Evolutionary conservation across 2,329 filamentous ascomycete species (phyloP).

Genomic region (Colletotrichum zoysiae): DNA sequence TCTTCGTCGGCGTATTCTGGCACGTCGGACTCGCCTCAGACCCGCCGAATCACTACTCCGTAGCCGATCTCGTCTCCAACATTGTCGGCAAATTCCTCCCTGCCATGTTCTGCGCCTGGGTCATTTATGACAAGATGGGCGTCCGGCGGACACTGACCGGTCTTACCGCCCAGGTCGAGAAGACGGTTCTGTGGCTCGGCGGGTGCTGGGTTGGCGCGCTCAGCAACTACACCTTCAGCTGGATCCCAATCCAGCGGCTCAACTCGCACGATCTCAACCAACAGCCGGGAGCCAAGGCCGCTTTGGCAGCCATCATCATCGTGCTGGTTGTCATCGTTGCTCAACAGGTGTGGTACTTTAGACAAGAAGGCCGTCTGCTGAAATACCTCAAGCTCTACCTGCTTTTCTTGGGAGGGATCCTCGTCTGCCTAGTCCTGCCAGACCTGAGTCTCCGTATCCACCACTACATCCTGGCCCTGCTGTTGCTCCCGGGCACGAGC

Average conservation of each 20-base stretch:
- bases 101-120: constrained; percentile 87
- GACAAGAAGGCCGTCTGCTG: constrained; percentile 84
- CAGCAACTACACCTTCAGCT: constrained; percentile 95
- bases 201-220: constrained; percentile 91
- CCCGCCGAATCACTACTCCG: constrained; percentile 76
- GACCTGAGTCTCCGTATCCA: constrained; percentile 88
- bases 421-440: constrained; percentile 79
- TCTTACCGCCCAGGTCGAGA: constrained; percentile 87
- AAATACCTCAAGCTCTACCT: constrained; percentile 83
- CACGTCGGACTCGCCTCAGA: constrained; percentile 93
- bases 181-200: constrained; percentile 90
- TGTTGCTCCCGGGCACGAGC: constrained; percentile 88
- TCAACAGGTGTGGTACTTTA: constrained; percentile 87
- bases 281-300: constrained; percentile 89
- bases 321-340: constrained; percentile 76
- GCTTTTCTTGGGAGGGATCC: constrained; percentile 73
- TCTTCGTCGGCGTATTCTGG: constrained; percentile 87
- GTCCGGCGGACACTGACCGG: constrained; percentile 77
- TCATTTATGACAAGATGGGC: constrained; percentile 87
- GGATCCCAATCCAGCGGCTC: constrained; percentile 93
- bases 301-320: constrained; percentile 82
- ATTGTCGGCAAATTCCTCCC: constrained; percentile 87
- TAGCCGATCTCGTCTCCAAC: constrained; percentile 80
- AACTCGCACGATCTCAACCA: constrained; percentile 89
- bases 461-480: constrained; percentile 90